Evolutionary conservation across 106 monocot species (phyloP).

Genomic region (Apostasia ramifera): DNA sequence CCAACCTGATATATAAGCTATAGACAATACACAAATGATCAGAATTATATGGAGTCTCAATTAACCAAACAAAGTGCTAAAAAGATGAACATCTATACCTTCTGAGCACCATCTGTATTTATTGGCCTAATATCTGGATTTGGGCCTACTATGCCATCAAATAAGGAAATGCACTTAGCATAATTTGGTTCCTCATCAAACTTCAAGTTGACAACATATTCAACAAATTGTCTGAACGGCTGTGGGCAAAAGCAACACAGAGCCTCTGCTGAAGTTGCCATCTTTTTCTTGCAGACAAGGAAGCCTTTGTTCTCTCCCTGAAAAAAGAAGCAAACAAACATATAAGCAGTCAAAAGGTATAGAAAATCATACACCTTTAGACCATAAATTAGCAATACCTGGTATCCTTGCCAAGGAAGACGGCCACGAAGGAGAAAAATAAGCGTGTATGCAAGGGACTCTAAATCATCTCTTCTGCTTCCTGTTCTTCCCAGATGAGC

Average conservation of each 20-base stretch:
- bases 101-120: slow-evolving; percentile 86
- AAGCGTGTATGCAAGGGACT: slow-evolving; percentile 92
- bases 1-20: slow-evolving; percentile 81
- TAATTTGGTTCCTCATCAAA: slow-evolving; percentile 97
- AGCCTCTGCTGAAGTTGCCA: slow-evolving; percentile 75
- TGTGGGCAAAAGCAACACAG: slow-evolving; percentile 71
- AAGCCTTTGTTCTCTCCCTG: slow-evolving; percentile 95
- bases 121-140: slow-evolving; percentile 78
- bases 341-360: slow-evolving; percentile 2
- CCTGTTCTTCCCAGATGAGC: slow-evolving; percentile 87
- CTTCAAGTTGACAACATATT: slow-evolving; percentile 81
- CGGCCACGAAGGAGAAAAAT: slow-evolving; percentile 85
- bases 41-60: slow-evolving; percentile 13
- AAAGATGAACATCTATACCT: slow-evolving; percentile 32
- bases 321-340: neutral
- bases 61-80: neutral
- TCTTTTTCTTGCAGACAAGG: slow-evolving; percentile 96
- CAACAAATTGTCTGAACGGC: slow-evolving; percentile 74
- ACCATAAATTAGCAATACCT: slow-evolving; percentile 31
- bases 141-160: slow-evolving; percentile 76
- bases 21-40: slow-evolving; percentile 23
- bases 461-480: slow-evolving; percentile 91
- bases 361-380: neutral
- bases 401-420: slow-evolving; percentile 95
- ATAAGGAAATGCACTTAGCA: slow-evolving; percentile 74